phyloP scores from a whole-genome alignment of 495 filamentous ascomycete species.

The Schizothecium vesticola region DNA sequence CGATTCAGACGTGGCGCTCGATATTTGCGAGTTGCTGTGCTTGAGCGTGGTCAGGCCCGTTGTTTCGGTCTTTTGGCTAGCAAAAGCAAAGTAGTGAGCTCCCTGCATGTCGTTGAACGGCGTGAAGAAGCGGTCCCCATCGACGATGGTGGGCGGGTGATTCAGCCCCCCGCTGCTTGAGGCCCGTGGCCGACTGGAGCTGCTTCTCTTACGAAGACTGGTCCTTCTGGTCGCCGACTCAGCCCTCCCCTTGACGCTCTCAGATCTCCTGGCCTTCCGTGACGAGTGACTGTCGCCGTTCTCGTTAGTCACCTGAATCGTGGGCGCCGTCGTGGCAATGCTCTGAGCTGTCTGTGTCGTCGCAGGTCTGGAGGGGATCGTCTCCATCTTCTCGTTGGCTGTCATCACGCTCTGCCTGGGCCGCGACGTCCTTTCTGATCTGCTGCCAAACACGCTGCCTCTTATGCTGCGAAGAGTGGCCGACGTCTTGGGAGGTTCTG shows the following conservation, averaged over 20 bases:
- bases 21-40: slow-evolving; percentile 28
- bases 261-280: slow-evolving; percentile 31
- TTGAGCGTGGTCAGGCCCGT: slow-evolving; percentile 14
- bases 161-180: slow-evolving; percentile 30
- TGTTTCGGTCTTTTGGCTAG: slow-evolving; percentile 16
- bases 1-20: slow-evolving; percentile 20
- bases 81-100: slow-evolving; percentile 32
- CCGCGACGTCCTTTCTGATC: slow-evolving; percentile 34
- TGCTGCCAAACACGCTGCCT: slow-evolving; percentile 67
- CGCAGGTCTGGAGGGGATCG: slow-evolving; percentile 23
- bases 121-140: slow-evolving; percentile 37
- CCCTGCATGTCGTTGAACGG: slow-evolving; percentile 32
- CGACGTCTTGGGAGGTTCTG: slow-evolving; percentile 60
- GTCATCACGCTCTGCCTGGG: slow-evolving; percentile 27
- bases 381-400: slow-evolving; percentile 23
- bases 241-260: slow-evolving; percentile 35
- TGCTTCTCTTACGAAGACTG: slow-evolving; percentile 43
- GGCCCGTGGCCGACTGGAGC: slow-evolving; percentile 34
- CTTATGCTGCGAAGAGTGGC: slow-evolving; percentile 67
- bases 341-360: slow-evolving; percentile 45
- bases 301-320: slow-evolving; percentile 37
- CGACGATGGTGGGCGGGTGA: slow-evolving; percentile 25
- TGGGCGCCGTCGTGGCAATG: slow-evolving; percentile 29
- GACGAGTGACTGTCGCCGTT: slow-evolving; percentile 29
- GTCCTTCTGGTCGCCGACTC: slow-evolving; percentile 33